Percentiles rank a stretch among this genome's conserved stretches.
These are phyloP conservation scores for Ramaria sp. DNA, from an alignment of 768 basidiomycete genomes.

Conservation along the genomic window DNA sequence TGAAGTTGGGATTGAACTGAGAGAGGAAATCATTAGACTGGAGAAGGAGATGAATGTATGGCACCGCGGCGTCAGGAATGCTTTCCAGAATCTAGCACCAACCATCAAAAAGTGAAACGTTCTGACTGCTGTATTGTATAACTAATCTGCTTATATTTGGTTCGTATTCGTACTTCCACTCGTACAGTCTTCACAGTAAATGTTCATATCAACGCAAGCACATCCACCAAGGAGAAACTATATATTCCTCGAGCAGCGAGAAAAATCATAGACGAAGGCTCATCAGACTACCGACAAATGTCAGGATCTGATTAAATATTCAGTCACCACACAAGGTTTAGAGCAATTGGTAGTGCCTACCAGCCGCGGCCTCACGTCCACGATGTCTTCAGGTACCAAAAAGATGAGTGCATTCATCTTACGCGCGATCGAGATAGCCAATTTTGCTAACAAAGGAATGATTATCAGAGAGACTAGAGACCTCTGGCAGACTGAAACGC, in stretches of 20 bases:
- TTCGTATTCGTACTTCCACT: conserved; percentile 1
- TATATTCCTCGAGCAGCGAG: neutral
- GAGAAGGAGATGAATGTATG: conserved; percentile 69
- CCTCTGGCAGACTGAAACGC: conserved; percentile 16
- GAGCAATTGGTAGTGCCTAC: conserved; percentile 36
- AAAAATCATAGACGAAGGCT: conserved; percentile 27
- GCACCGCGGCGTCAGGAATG: conserved; percentile 48
- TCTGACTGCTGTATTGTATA: no score
- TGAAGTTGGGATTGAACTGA: conserved; percentile 50
- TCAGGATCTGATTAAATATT: conserved; percentile 55
- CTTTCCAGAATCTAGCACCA: neutral
- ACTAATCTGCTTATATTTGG: neutral
- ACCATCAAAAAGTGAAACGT: no score
- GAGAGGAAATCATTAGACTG: conserved; percentile 45
- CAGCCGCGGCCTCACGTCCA: conserved; percentile 83
- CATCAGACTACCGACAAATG: conserved; percentile 93
- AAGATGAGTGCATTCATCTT: conserved; percentile 97
- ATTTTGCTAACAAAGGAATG: conserved; percentile 52
- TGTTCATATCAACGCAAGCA: neutral
- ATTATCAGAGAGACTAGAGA: neutral
- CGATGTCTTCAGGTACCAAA: conserved; percentile 94
- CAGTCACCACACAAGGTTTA: neutral
- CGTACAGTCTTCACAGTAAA: neutral
- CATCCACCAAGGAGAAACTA: neutral
- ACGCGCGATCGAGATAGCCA: conserved; percentile 96